These are phyloP conservation scores for Epicoccum sorghinum DNA, from an alignment of 2,329 filamentous ascomycete species.

Conservation along the genomic window DNA sequence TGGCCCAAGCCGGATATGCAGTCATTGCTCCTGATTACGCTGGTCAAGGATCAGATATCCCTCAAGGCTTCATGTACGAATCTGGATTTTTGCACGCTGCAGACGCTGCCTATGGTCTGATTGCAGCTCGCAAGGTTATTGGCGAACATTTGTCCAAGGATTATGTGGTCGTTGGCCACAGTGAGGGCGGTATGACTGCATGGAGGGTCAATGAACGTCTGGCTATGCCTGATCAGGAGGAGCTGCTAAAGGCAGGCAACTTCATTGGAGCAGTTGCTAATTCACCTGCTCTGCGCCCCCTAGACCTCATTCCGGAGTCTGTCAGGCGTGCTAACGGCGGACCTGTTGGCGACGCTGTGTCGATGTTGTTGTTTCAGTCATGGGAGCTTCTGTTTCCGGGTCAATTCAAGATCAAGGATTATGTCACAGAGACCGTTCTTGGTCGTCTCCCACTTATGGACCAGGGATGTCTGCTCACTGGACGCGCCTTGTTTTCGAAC, in stretches of 20 bases:
- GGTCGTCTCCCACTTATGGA: conserved; percentile 22
- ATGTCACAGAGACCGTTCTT: conserved; percentile 24
- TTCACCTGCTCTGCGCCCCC: conserved; percentile 28
- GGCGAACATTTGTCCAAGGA: conserved; percentile 24
- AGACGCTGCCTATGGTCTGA: conserved; percentile 23
- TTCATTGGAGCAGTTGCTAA: conserved; percentile 29
- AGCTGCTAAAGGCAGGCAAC: conserved; percentile 25
- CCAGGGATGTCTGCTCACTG: conserved; percentile 23
- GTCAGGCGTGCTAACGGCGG: conserved; percentile 26
- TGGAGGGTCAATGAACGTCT: conserved; percentile 30
- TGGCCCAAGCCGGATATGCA: conserved; percentile 27
- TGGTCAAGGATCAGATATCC: conserved; percentile 26
- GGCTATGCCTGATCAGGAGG: conserved; percentile 26
- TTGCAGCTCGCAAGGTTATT: conserved; percentile 27
- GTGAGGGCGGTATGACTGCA: conserved; percentile 32
- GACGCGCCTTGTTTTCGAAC: conserved; percentile 23
- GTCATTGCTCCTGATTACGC: conserved; percentile 30
- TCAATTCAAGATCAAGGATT: conserved; percentile 22
- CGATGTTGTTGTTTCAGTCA: conserved; percentile 28
- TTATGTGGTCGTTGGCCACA: conserved; percentile 30
- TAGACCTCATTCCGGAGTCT: conserved; percentile 30
- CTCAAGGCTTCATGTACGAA: conserved; percentile 33
- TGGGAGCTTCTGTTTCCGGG: conserved; percentile 20
- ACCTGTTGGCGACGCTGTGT: conserved; percentile 27
- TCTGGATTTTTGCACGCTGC: conserved; percentile 29